Base-by-base conservation (phyloP, 352 stramenopile genomes). In the Globisporangium okanoganense region DNA sequence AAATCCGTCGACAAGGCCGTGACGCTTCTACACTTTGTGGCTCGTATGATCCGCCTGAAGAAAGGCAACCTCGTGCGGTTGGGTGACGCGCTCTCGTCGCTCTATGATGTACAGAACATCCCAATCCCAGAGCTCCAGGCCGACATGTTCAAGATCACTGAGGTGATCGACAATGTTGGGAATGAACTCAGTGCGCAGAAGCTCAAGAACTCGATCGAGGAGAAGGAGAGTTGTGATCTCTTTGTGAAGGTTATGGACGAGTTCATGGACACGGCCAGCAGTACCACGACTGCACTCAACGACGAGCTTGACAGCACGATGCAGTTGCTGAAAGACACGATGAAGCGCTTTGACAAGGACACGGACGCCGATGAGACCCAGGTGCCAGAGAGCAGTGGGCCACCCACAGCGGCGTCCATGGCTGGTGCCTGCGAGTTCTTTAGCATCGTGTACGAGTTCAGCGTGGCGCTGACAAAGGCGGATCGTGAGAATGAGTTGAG, bases 81-180 rank as follows among this genome's bases (percentile, higher is more conserved):
- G 0, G 73, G 81, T 14, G 79, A 92, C 49, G 78, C 80, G 8
- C 69, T 92, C 20, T 58, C 73, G 9, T 89, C 79, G 10, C 61
- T 92, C 10, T 90, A 90, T 36, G 79, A 88, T 9, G 79, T 92
- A 5, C 83, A 92, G 52, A 92, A 79, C 56, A 88, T 92, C 20
- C 69, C 80, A 1, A 92, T 92, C 24, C 71, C 79, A 0, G 83
- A 92, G 58, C 61, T 92, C n/a, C 79, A 80, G 6, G 76, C 69
- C 1, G 82, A 92, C 40, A 90, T 92, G 82, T 65, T 61, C 56
- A 75, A 79, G 52, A 71, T 92, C 40, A 75, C 61, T 1, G 82
- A 92, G 33, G 69, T 88, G 29, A 75, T 76, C 0, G 80, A 90
- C 33, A 82, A 70, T 47, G 73, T 92, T 13, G 76, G 76, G 12